Base-by-base conservation (phyloP, 169 alveolate genomes). In the Cryptosporidium sp. region DNA sequence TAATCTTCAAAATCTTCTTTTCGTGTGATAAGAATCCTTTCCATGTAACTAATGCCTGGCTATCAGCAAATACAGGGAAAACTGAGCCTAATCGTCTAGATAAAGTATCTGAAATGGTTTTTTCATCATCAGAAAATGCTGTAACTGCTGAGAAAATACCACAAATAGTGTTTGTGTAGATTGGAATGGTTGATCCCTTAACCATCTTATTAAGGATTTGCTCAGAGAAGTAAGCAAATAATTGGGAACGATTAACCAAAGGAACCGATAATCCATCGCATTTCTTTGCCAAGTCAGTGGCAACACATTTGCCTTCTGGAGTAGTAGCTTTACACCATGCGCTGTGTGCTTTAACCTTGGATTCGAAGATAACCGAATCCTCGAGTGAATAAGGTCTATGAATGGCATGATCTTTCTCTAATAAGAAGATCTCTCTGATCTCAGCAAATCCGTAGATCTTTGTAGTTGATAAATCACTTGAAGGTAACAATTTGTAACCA, bases 251-350 rank as follows among this genome's bases (percentile, higher is more conserved):
- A 37, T 80, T 80, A 80, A 80, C 75, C 35, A 60, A 26, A 61
- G 65, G 48, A 18, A 48, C 89, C 1, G 80, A 44, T 48, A 80
- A 80, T 12, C 89, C 89, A 80, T 80, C 75, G 31, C 89, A 80
- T 14, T 62, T 80, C 75, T 67, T 80, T 14, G 89, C 89, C 31
- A 65, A 31, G 35, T 62, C 75, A 10, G 89, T 62, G 0, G 89
- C 75, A 51, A 80, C 53, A 26, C 89, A 80, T 61, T 80, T 80
- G 4, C 89, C 89, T 37, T 80, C 89, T 9, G 80, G 73, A 44
- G 89, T 80, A n/a, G 60, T 80, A 39, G 14, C 2, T 60, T 60
- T 80, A 35, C 89, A 80, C 89, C 89, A 80, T n/a, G 73, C 73
- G 1, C 23, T 26, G 44, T 80, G 39, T 18, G 89, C 51, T 33